These are phyloP conservation scores for Fusarium brachygibbosum DNA, from an alignment of 2,329 filamentous ascomycete genomes.

Conservation along the genomic window DNA sequence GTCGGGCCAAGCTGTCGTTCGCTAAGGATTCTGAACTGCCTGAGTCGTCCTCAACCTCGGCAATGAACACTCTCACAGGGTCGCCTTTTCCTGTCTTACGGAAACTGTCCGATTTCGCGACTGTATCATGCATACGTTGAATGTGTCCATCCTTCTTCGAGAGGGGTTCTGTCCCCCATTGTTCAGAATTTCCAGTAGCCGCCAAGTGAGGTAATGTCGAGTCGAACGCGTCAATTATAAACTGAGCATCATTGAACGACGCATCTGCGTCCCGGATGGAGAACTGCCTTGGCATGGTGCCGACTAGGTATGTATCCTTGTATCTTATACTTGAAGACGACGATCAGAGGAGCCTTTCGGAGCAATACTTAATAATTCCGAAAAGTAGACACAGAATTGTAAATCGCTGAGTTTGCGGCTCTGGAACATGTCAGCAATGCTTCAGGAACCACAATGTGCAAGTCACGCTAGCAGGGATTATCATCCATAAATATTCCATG, in stretches of 20 bases:
- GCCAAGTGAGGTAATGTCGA: constrained; percentile 49
- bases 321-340: background rate
- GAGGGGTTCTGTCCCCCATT: constrained; percentile 50
- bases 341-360: background rate
- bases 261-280: constrained; percentile 44
- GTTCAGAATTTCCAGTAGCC: constrained; percentile 47
- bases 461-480: constrained; percentile 44
- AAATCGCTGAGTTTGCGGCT: constrained; percentile 20
- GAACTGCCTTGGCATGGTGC: constrained; percentile 41
- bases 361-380: background rate
- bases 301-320: background rate
- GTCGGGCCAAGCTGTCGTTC: constrained; percentile 27
- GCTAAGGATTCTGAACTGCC: constrained; percentile 8
- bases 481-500: constrained; percentile 30
- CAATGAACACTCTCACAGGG: constrained; percentile 48
- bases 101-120: constrained; percentile 47
- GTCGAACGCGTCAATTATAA: constrained; percentile 52
- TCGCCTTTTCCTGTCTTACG: constrained; percentile 42
- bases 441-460: constrained; percentile 15
- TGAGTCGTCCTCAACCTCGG: constrained; percentile 43
- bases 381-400: background rate
- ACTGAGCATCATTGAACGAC: constrained; percentile 46
- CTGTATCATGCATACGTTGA: constrained; percentile 38
- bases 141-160: constrained; percentile 43
- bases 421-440: constrained; percentile 25